Evolutionary conservation across 306 rosid genomes (phyloP).

Genomic region (Vigna hirtella): DNA sequence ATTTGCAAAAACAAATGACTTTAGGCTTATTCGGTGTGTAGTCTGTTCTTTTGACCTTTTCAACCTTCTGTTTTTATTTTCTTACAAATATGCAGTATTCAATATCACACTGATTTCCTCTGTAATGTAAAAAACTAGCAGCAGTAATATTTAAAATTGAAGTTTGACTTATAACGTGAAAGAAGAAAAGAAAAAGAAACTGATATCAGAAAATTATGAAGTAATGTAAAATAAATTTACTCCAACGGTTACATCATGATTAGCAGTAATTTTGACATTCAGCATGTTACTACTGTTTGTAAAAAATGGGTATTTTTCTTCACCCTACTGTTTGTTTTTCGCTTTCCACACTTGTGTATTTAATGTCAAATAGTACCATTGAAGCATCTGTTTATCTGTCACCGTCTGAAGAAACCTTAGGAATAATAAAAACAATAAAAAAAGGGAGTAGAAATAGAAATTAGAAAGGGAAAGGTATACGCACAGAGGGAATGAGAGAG

Average conservation of each 20-base stretch:
- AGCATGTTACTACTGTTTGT: no score
- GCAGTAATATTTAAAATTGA: background rate
- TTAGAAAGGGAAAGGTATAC: conserved; percentile 15
- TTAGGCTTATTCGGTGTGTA: conserved; percentile 36
- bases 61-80: conserved; percentile 8
- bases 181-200: background rate
- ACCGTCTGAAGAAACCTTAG: conserved; percentile 36
- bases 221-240: no score
- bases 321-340: background rate
- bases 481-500: background rate
- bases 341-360: background rate
- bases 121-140: conserved; percentile 37
- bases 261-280: no score
- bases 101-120: conserved; percentile 41
- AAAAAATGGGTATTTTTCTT: background rate
- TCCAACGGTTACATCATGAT: no score
- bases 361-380: conserved; percentile 27
- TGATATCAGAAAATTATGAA: no score
- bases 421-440: conserved; percentile 37
- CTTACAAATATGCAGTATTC: conserved; percentile 40
- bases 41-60: conserved; percentile 53
- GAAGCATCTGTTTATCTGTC: conserved; percentile 51
- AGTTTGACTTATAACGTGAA: conserved; percentile 43
- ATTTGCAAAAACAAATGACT: conserved; percentile 33
- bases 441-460: background rate